Evolutionary conservation across 2,329 filamentous ascomycete species (phyloP).

Genomic region (Lachnellula willkommii): DNA sequence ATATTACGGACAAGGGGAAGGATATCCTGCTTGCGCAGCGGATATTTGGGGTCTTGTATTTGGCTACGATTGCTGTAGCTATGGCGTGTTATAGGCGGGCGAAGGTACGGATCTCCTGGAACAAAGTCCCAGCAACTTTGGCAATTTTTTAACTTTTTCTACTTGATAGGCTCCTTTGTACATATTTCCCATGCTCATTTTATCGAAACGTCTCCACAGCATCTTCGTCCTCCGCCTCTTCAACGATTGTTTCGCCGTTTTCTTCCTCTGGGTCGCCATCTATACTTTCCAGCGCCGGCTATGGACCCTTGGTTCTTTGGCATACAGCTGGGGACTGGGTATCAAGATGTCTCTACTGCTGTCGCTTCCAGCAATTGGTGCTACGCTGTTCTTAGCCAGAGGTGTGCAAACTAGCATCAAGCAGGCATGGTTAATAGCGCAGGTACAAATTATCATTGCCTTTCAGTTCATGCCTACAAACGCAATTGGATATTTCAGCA

Average conservation of each 20-base stretch:
- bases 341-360: slow-evolving; percentile 93
- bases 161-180: slow-evolving; percentile 68
- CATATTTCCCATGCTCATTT: slow-evolving; percentile 74
- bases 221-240: slow-evolving; percentile 90
- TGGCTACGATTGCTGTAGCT: slow-evolving; percentile 68
- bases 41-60: slow-evolving; percentile 75
- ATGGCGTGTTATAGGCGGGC: slow-evolving; percentile 76
- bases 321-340: slow-evolving; percentile 76
- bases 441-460: slow-evolving; percentile 67
- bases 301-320: slow-evolving; percentile 67
- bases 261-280: slow-evolving; percentile 80
- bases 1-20: slow-evolving; percentile 67
- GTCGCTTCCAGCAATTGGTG: slow-evolving; percentile 71
- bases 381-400: slow-evolving; percentile 68
- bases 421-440: slow-evolving; percentile 64
- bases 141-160: slow-evolving; percentile 4
- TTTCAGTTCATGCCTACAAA: slow-evolving; percentile 66
- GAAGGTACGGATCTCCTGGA: slow-evolving; percentile 44
- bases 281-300: slow-evolving; percentile 67
- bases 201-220: slow-evolving; percentile 90
- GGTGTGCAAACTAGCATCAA: slow-evolving; percentile 62
- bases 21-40: slow-evolving; percentile 78
- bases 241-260: slow-evolving; percentile 86
- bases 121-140: background rate
- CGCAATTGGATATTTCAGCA: slow-evolving; percentile 64